These are phyloP conservation scores for Fusarium humuli DNA, from an alignment of 2,329 filamentous ascomycete species.

Conservation along the genomic window DNA sequence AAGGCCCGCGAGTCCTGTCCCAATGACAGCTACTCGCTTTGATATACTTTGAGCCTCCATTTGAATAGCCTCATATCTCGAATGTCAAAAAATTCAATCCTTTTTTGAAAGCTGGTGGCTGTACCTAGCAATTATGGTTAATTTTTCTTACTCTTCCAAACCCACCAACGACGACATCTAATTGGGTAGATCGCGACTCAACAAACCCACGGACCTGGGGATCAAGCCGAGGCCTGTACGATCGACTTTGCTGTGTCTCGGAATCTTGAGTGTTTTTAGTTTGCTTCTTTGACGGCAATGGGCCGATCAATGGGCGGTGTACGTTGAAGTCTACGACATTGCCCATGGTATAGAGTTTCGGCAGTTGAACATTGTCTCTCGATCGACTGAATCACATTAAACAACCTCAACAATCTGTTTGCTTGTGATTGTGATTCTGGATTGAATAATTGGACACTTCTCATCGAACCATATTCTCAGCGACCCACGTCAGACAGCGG, in stretches of 20 bases:
- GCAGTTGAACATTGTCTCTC: background rate
- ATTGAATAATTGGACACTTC: background rate
- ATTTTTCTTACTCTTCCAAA: background rate
- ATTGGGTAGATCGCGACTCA: slow-evolving; percentile 5
- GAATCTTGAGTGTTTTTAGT: background rate
- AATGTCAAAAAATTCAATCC: background rate
- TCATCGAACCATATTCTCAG: background rate
- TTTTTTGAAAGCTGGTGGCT: background rate
- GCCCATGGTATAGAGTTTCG: background rate
- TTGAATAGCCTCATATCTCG: background rate
- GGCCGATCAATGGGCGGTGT: background rate
- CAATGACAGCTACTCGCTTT: slow-evolving; percentile 49
- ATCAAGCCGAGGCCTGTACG: background rate
- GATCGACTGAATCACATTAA: background rate
- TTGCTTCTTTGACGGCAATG: background rate
- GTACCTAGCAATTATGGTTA: background rate
- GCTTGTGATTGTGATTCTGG: slow-evolving; percentile 1
- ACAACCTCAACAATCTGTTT: background rate
- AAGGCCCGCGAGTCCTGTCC: slow-evolving; percentile 54
- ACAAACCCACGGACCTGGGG: background rate
- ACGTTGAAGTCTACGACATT: background rate
- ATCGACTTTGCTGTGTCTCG: background rate
- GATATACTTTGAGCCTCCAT: background rate
- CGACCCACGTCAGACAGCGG: background rate
- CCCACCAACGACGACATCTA: background rate